Evolutionary conservation across 1,139 yeast species (phyloP).

Genomic region (Suhomyces ambrosiae): DNA sequence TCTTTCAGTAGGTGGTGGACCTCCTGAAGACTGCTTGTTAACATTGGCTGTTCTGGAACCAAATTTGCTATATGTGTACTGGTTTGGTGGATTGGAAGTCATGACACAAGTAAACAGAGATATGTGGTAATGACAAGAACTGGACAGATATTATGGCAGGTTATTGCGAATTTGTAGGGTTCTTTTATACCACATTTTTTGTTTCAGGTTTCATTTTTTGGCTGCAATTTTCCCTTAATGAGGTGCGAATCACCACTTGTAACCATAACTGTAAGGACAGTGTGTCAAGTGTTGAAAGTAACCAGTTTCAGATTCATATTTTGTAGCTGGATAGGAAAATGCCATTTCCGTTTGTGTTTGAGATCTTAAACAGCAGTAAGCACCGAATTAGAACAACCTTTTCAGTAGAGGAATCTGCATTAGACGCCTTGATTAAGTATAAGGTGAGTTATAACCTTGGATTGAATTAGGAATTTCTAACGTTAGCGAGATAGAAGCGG

Average conservation of each 20-base stretch:
- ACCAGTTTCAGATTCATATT: too few relatives aligned
- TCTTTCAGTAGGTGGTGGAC: too few relatives aligned
- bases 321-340: too few relatives aligned
- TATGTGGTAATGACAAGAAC: too few relatives aligned
- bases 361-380: background rate
- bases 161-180: background rate
- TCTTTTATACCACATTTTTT: background rate
- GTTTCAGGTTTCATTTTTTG: slow-evolving; percentile 6
- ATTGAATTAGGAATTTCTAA: background rate
- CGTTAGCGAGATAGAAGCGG: background rate
- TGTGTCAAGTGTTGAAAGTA: too few relatives aligned
- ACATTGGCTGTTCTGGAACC: too few relatives aligned
- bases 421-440: slow-evolving; percentile 1
- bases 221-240: slow-evolving; percentile 10
- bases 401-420: slow-evolving; percentile 1
- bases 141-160: too few relatives aligned
- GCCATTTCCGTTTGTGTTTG: background rate
- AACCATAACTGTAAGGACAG: too few relatives aligned
- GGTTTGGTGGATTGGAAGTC: slow-evolving; percentile 2
- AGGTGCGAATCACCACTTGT: slow-evolving; percentile 3
- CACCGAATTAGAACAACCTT: background rate
- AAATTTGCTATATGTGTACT: slow-evolving; percentile 16
- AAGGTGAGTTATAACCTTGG: background rate
- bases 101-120: background rate
- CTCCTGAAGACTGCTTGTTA: too few relatives aligned